phyloP scores from a whole-genome alignment of 1,284 basidiomycete genomes.

The Microbotryum lychnidis-dioicae region DNA sequence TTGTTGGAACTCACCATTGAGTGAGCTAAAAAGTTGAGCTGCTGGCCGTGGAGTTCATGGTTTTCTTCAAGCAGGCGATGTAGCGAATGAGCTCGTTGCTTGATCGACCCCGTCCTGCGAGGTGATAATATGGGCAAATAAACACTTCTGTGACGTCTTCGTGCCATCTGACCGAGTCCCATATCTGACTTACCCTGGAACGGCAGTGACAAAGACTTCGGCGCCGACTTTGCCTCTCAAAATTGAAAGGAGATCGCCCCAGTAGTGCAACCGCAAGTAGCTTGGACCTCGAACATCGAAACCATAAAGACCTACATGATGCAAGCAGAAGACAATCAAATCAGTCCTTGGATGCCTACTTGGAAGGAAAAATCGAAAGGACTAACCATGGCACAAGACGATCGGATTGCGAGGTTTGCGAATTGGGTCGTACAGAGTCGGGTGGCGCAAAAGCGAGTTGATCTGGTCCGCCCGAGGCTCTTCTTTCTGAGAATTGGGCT shows the following conservation, averaged over 20 bases:
- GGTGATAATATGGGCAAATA: not conserved
- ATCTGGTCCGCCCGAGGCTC: conserved; percentile 25
- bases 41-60: conserved; percentile 53
- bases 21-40: conserved; percentile 88
- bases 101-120: conserved; percentile 78
- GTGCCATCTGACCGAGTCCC: not conserved
- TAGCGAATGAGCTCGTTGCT: conserved; percentile 69
- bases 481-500: not conserved
- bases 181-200: conserved; percentile 62
- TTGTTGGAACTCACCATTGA: conserved; percentile 58
- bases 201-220: conserved; percentile 89
- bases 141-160: not conserved
- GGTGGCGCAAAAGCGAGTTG: conserved; percentile 31
- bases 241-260: conserved; percentile 79
- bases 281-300: conserved; percentile 54
- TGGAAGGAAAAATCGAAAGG: not conserved
- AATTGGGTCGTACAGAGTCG: conserved; percentile 46
- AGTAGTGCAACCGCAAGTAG: conserved; percentile 78
- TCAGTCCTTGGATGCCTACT: not conserved
- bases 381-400: conserved; percentile 84
- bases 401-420: conserved; percentile 78
- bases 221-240: conserved; percentile 75
- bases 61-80: conserved; percentile 63
- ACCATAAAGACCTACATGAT: conserved; percentile 70
- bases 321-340: not conserved